Evolutionary conservation across 108 stramenopile genomes (phyloP).

Genomic region (Nitzschia putrida): DNA sequence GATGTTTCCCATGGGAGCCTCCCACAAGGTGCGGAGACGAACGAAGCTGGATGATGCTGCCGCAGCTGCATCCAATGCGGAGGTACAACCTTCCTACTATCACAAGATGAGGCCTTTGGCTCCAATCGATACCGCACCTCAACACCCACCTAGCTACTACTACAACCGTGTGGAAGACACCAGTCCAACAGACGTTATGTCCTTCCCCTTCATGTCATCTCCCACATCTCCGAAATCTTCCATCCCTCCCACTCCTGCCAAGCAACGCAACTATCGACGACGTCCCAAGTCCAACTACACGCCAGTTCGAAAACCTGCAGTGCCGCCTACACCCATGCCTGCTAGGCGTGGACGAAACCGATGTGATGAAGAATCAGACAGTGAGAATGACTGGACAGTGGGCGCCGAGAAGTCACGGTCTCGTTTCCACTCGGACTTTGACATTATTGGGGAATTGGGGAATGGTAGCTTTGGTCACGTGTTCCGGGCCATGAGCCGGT

Average conservation of each 20-base stretch:
- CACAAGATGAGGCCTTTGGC: neutral
- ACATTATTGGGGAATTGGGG: constrained; percentile 74
- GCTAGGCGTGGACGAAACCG: constrained; percentile 8
- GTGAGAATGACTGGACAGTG: neutral
- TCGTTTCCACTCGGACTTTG: constrained; percentile 75
- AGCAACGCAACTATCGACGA: constrained; percentile 21
- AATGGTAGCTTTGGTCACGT: constrained; percentile 81
- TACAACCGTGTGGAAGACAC: constrained; percentile 27
- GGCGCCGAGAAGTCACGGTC: constrained; percentile 14
- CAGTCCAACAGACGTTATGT: constrained; percentile 62
- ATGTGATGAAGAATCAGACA: constrained; percentile 12
- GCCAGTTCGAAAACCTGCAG: constrained; percentile 23
- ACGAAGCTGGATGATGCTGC: constrained; percentile 42
- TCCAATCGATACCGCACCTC: neutral
- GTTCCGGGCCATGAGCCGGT: constrained; percentile 68
- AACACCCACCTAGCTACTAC: neutral
- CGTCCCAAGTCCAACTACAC: constrained; percentile 28
- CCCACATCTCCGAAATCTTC: constrained; percentile 13
- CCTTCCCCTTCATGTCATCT: constrained; percentile 33
- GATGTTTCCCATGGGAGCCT: neutral
- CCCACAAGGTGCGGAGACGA: constrained; percentile 52
- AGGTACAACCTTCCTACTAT: neutral
- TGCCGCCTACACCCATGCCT: constrained; percentile 41
- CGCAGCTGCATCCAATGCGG: constrained; percentile 20
- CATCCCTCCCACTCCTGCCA: constrained; percentile 34